Evolutionary conservation across 2,329 filamentous ascomycete genomes (phyloP), one percentile per base, ranked within the genome.

Genomic region (Xylariomycetidae sp.): DNA sequence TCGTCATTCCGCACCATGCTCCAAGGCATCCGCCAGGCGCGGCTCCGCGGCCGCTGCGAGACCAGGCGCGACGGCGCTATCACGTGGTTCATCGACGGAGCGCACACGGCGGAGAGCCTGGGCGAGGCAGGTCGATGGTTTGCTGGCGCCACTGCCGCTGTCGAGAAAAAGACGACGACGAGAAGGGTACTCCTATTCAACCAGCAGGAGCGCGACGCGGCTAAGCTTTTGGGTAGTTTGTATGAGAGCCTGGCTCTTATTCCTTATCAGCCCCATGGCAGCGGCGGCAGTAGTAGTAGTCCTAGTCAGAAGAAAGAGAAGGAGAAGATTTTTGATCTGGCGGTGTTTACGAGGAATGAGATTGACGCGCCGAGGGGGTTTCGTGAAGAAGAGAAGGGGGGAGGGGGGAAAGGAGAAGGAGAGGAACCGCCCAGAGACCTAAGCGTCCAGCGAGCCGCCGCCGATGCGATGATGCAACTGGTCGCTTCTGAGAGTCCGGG

Each of bases 61-160:
- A 74, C 86, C 3, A 61, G 59, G 19, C 51, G 64, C 3, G 63
- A 64, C 2, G 59, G 61, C 3, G 66, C 70, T 17, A 59, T 85
- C 8, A 70, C 70, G 12, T 95, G 89, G 88, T 80, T 83, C 45
- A 77, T 95, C 12, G 89, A 96, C 50, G 88, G 89, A 3, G 89
- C 86, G 2, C 89, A 96, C 55, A 96, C 89, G 0, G 68, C 80
- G 15, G 88, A 95, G 48, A 94, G 87, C 48, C 78, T 96, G 42
- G 71, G 77, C 33, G 72, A 86, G 26, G 84, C 85, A 9, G 86
- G 79, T 3, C 69, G 68, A 45, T 96, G 89, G 89, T 90, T 90
- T 50, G 75, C 74, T 2, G 62, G 61, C 6, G 20, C 20, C 8
- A 23, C 20, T 23, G n/a, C n/a, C n/a, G n/a, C n/a, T n/a, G n/a